Evolutionary conservation across 352 stramenopile genomes (phyloP).

Genomic region (Globisporangium mamillatum): DNA sequence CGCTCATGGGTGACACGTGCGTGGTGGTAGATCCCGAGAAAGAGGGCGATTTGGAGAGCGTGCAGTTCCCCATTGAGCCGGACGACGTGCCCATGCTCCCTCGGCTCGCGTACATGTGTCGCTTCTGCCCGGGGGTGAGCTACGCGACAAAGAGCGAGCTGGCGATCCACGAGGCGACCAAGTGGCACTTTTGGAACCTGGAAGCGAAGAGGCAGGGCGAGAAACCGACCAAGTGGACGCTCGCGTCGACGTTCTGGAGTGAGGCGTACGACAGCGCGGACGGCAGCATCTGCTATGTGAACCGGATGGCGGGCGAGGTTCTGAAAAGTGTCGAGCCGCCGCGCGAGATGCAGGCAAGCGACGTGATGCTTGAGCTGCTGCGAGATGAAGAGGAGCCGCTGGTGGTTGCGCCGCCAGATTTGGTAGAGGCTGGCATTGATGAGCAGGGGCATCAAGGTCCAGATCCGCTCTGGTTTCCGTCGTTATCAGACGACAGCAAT

Average conservation of each 20-base stretch:
- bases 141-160: constrained; percentile 63
- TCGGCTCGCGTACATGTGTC: constrained; percentile 53
- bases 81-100: constrained; percentile 44
- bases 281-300: constrained; percentile 66
- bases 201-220: constrained; percentile 34
- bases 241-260: constrained; percentile 66
- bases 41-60: constrained; percentile 56
- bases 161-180: constrained; percentile 60
- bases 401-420: background rate
- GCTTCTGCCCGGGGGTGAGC: constrained; percentile 59
- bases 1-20: constrained; percentile 56
- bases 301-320: constrained; percentile 65
- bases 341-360: constrained; percentile 62
- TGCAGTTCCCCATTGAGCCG: constrained; percentile 49
- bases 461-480: background rate
- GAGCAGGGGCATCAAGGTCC: background rate
- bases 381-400: constrained; percentile 18
- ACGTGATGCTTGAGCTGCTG: constrained; percentile 69
- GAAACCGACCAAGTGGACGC: constrained; percentile 44
- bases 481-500: background rate
- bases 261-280: constrained; percentile 68
- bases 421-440: background rate
- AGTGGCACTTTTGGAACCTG: constrained; percentile 80
- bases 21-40: constrained; percentile 40
- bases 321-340: constrained; percentile 46